Base-by-base conservation (phyloP, 768 basidiomycete genomes). In the Suillus subalutaceus region DNA sequence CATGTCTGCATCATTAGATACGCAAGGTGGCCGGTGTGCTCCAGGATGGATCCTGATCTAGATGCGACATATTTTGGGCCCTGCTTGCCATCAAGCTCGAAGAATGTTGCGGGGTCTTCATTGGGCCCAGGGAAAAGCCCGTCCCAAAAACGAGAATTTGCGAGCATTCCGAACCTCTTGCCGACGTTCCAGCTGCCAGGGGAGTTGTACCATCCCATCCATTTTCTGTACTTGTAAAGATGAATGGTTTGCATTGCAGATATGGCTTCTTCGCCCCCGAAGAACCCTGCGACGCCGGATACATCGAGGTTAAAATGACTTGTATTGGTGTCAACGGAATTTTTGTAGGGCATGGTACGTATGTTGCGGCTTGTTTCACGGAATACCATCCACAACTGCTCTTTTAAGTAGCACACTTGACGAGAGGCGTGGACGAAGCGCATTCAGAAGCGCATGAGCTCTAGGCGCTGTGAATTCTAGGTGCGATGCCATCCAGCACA, bases 121-220 rank as follows among this genome's bases (percentile, higher is more conserved):
- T 69, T 62, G 6, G 63, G 63, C 13, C 73, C 69, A 15, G 76
- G 75, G 63, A 72, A 76, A 13, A 76, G 20, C 2, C 65, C 70
- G 53, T 66, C 55, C 74, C 74, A 77, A 60, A 77, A 43, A 32
- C 62, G 68, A 32, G 72, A 71, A 15, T 65, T 66, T 3, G 77
- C 74, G 30, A 78, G 70, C n/a, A 67, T 62, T 10, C 72, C 74
- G 23, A 78, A 75, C 23, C 68, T 68, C 55, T 69, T 72, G 20
- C 78, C 78, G 15, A 79, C 68, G 32, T 65, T 62, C 40, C 73
- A 69, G 61, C 75, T 75, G 26, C 78, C 78, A 0, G 78, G 78
- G 12, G 76, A 69, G 46, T 79, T 79, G 59, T 78, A 79, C 76
- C 76, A 79, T 32, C 78, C 76, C 12, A 79, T 65, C 73, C 73